Evolutionary conservation across 1,139 yeast genomes (phyloP).

Genomic region (Meyerozyma carpophila): DNA sequence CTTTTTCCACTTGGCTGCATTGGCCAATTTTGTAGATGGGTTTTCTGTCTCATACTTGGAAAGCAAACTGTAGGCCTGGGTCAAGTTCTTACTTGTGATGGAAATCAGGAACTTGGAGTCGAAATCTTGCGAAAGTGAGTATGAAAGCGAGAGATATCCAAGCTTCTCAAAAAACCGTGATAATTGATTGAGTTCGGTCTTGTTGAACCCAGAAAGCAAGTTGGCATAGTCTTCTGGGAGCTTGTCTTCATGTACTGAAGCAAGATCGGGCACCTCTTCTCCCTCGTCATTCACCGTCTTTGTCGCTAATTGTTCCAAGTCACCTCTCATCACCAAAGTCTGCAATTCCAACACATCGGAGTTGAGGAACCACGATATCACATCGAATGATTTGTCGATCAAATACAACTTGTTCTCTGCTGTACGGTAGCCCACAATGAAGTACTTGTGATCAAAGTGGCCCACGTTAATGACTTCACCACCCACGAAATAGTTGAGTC

Average conservation of each 20-base stretch:
- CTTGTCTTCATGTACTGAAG: slow-evolving; percentile 59
- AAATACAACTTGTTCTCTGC: slow-evolving; percentile 86
- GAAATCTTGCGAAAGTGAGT: slow-evolving; percentile 71
- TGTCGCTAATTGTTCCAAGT: slow-evolving; percentile 49
- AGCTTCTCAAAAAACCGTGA: slow-evolving; percentile 93
- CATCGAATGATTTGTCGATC: slow-evolving; percentile 84
- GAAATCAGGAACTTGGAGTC: slow-evolving; percentile 77
- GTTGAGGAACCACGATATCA: slow-evolving; percentile 77
- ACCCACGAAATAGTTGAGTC: slow-evolving; percentile 92
- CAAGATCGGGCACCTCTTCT: slow-evolving; percentile 35
- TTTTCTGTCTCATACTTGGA: slow-evolving; percentile 48
- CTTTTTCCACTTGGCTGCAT: slow-evolving; percentile 71
- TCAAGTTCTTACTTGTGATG: slow-evolving; percentile 67
- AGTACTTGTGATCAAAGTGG: slow-evolving; percentile 86
- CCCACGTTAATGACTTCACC: slow-evolving; percentile 89
- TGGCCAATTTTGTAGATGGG: slow-evolving; percentile 28
- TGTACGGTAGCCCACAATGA: slow-evolving; percentile 82
- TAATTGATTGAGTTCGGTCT: slow-evolving; percentile 68
- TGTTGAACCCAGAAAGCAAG: slow-evolving; percentile 46
- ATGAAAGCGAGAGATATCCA: slow-evolving; percentile 79
- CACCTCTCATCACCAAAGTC: slow-evolving; percentile 93
- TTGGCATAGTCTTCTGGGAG: slow-evolving; percentile 53
- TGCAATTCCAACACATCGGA: slow-evolving; percentile 88
- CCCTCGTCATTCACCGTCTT: slow-evolving; percentile 30
- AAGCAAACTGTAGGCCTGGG: slow-evolving; percentile 72